Base-by-base conservation (phyloP, 768 basidiomycete species). In the Lactarius psammicola region DNA sequence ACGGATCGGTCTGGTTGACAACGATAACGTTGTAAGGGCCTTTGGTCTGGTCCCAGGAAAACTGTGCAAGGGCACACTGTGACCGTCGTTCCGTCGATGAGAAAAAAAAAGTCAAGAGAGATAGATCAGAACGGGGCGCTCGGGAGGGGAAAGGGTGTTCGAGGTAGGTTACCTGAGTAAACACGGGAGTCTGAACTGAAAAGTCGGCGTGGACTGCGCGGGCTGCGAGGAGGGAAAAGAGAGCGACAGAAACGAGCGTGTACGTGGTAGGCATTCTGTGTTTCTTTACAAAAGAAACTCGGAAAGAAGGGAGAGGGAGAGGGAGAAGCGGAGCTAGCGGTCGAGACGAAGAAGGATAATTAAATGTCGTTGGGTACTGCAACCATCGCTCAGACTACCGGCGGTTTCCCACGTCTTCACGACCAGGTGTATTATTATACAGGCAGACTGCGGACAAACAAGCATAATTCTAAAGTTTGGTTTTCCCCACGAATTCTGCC, bases 191-290 rank as follows among this genome's bases (percentile, higher is more conserved):
- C 69, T 71, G 73, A 71, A 91, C 78, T 49, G 76, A 72, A 70
- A 90, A 82, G 23, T 76, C 79, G 64, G 89, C 86, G 61, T 82
- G 70, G 62, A 79, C 86, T 73, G 78, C 78, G 68, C 73, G 79
- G 72, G 84, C 71, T 75, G 82, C 81, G 75, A 86, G 78, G 70
- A 79, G 73, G 73, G 82, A 76, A 79, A 91, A 77, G 86, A 92
- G 84, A 72, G 88, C 80, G 78, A 84, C 74, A 66, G 83, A 82
- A 90, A 90, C 59, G 89, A 92, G 77, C 78, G 91, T 89, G 80
- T 85, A 77, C 78, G 90, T 89, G 80, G 85, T 78, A 83, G 86
- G 87, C 91, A 92, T 93, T 77, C 75, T 83, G 58, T 69, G 66
- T 65, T 20, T 68, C 49, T 57, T 34, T 62, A 66, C 30, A 53